These are phyloP conservation scores for Leccinum subspadiceum DNA, from an alignment of 1,284 basidiomycete genomes.

Conservation along the genomic window DNA sequence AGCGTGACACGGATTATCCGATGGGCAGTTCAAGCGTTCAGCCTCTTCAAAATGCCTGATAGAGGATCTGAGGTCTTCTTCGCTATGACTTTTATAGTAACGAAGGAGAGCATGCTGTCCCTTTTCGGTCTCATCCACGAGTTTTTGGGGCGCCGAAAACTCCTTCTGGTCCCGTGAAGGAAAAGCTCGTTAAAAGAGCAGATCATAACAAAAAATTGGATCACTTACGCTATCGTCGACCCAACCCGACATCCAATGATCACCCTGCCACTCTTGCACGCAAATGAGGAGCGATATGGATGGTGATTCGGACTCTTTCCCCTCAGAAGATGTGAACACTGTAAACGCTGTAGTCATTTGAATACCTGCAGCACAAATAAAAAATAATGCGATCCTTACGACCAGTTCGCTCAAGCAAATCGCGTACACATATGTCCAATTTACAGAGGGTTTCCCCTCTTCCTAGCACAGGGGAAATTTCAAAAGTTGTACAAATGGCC, in stretches of 20 bases:
- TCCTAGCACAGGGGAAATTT: conserved; percentile 13
- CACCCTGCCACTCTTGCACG: neutral
- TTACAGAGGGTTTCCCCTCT: conserved; percentile 6
- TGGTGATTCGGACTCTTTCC: neutral
- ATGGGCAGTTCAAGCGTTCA: conserved; percentile 3
- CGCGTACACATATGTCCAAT: neutral
- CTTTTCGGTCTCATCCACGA: conserved; percentile 1
- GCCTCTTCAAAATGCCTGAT: conserved; percentile 7
- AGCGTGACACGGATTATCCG: neutral
- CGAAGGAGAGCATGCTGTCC: conserved; percentile 1
- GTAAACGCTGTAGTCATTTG: neutral
- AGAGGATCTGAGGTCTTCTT: conserved; percentile 6
- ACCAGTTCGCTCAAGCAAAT: neutral
- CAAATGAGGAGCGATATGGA: conserved; percentile 5
- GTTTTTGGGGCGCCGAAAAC: neutral
- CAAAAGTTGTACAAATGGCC: conserved; percentile 16
- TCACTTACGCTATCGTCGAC: neutral
- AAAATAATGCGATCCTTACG: neutral
- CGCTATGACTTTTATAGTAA: neutral
- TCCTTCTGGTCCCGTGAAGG: neutral
- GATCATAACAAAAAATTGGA: neutral
- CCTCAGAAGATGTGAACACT: neutral
- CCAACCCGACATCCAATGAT: neutral
- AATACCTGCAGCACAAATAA: neutral
- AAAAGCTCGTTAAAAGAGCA: neutral